These are phyloP conservation scores for Rauvolfia tetraphylla DNA, from an alignment of 257 asterid species.

Conservation along the genomic window DNA sequence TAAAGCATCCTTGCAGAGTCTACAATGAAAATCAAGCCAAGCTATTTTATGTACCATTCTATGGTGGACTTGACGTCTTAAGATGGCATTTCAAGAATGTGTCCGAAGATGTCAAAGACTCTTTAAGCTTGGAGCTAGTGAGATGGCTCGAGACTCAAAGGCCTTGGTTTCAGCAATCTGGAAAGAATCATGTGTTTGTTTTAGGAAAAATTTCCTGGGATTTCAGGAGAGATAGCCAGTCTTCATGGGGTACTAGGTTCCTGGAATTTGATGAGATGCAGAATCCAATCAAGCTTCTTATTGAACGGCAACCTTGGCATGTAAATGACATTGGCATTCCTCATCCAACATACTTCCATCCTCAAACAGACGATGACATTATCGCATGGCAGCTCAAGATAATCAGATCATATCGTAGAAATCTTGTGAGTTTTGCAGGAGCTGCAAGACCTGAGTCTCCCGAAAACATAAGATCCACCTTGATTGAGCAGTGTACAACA, in stretches of 20 bases:
- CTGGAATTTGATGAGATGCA: constrained; percentile 68
- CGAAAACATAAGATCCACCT: constrained; percentile 41
- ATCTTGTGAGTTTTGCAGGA: constrained; percentile 56
- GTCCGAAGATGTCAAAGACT: constrained; percentile 45
- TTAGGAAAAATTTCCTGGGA: constrained; percentile 72
- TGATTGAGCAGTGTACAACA: constrained; percentile 50
- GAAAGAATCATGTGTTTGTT: constrained; percentile 66
- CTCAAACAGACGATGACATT: constrained; percentile 52
- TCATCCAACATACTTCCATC: constrained; percentile 72
- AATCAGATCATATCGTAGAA: constrained; percentile 26
- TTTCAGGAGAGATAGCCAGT: constrained; percentile 40
- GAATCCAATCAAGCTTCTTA: constrained; percentile 60
- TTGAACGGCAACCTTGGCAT: constrained; percentile 69
- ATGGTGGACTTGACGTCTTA: constrained; percentile 64
- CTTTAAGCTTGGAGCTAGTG: constrained; percentile 36
- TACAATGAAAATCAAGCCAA: constrained; percentile 39
- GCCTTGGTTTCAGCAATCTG: constrained; percentile 48
- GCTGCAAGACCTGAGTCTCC: constrained; percentile 50
- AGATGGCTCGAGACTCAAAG: constrained; percentile 56
- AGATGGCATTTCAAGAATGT: constrained; percentile 80
- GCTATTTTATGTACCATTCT: constrained; percentile 65
- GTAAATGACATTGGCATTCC: constrained; percentile 60
- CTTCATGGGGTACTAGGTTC: constrained; percentile 60
- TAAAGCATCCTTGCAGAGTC: constrained; percentile 69
- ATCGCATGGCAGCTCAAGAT: constrained; percentile 48